These are phyloP conservation scores for Candida stauntonica DNA, from an alignment of 805 yeast genomes.

Conservation along the genomic window DNA sequence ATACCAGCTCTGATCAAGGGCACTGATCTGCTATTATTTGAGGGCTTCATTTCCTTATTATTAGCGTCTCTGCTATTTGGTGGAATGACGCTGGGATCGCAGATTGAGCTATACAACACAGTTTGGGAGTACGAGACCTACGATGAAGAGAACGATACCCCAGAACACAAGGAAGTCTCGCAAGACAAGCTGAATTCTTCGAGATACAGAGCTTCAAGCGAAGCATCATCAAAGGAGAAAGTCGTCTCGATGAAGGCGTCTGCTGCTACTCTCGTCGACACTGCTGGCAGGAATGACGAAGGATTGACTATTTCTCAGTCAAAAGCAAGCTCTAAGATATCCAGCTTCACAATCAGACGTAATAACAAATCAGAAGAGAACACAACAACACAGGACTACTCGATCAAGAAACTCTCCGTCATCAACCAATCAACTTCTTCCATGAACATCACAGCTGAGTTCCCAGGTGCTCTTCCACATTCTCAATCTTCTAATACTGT, in stretches of 20 bases:
- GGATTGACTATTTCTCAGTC: conserved; percentile 2
- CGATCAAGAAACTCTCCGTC: conserved; percentile 22
- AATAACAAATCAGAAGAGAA: background rate
- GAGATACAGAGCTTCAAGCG: conserved; percentile 5
- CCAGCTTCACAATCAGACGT: conserved; percentile 2
- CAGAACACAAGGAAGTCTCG: background rate
- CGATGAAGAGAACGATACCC: conserved; percentile 4
- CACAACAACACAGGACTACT: conserved; percentile 10
- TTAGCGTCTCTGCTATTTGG: conserved; percentile 9
- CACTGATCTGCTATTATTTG: conserved; percentile 1
- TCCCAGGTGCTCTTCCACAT: background rate
- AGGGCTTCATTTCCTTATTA: conserved; percentile 11
- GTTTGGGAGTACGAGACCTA: conserved; percentile 1
- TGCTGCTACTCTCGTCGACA: conserved; percentile 27
- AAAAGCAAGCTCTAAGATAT: background rate
- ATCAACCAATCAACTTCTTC: conserved; percentile 23
- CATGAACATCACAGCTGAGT: conserved; percentile 3
- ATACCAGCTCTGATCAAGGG: background rate
- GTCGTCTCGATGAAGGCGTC: conserved; percentile 24
- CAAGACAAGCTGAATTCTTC: too few species aligned
- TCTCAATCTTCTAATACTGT: background rate
- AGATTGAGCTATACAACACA: conserved; percentile 4
- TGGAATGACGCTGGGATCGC: conserved; percentile 10
- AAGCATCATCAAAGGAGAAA: conserved; percentile 6
- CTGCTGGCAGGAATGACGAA: conserved; percentile 8